Evolutionary conservation across 345 rosid species (phyloP).

Genomic region (Euphorbia tirucalli): DNA sequence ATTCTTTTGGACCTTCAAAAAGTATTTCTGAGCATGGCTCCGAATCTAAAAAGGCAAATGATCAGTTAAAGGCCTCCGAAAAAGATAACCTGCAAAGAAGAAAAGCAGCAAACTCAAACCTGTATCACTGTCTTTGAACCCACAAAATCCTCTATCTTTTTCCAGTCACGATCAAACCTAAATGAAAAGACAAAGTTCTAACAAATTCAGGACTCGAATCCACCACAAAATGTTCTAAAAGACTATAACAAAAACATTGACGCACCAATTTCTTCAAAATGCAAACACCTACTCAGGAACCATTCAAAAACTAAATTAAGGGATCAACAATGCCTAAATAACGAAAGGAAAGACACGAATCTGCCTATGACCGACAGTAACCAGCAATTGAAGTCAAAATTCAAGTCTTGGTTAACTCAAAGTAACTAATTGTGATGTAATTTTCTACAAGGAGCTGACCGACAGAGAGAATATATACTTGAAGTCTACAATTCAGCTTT

Average conservation of each 20-base stretch:
- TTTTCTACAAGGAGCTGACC: not conserved
- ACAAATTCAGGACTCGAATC: conserved; percentile 11
- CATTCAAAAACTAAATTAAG: not conserved
- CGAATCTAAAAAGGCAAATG: conserved; percentile 55
- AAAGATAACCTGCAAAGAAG: not conserved
- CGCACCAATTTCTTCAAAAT: not conserved
- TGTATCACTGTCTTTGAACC: conserved; percentile 98
- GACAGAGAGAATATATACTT: not conserved
- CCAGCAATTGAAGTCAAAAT: not conserved
- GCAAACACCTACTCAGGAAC: not conserved
- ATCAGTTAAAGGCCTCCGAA: conserved; percentile 10
- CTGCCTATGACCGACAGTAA: not conserved
- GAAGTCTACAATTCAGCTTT: not conserved
- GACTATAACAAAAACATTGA: not conserved
- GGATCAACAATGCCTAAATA: not conserved
- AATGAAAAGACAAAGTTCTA: conserved; percentile 20
- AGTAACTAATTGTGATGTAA: not conserved
- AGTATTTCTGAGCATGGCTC: conserved; percentile 98
- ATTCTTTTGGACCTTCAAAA: conserved; percentile 91
- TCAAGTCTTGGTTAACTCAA: not conserved
- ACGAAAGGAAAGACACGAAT: not conserved
- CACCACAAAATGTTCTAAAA: not conserved
- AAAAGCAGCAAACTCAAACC: conserved; percentile 41
- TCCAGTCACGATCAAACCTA: conserved; percentile 99
- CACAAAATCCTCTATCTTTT: conserved; percentile 95